These are phyloP conservation scores for Lactarius evosmus DNA, from an alignment of 768 basidiomycete species.

Conservation along the genomic window DNA sequence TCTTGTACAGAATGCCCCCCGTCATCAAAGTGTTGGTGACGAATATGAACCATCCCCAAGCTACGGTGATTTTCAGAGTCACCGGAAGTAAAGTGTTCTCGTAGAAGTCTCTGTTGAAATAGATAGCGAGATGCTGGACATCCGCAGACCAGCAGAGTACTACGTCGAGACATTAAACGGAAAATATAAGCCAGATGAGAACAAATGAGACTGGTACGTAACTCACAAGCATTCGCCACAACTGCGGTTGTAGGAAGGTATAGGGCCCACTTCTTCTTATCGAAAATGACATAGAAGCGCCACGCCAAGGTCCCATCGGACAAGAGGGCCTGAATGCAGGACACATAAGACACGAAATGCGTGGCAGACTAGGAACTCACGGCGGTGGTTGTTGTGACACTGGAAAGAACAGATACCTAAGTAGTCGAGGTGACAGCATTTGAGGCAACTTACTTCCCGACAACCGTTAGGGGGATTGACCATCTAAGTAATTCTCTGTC, in stretches of 20 bases:
- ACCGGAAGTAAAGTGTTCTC: constrained; percentile 23
- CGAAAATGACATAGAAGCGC: constrained; percentile 31
- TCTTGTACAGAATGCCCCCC: constrained; percentile 28
- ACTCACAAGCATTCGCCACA: constrained; percentile 28
- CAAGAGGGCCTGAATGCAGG: constrained; percentile 26
- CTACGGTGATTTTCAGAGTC: constrained; percentile 28
- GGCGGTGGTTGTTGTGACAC: constrained; percentile 16
- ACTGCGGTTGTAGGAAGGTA: constrained; percentile 27
- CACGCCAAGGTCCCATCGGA: constrained; percentile 31
- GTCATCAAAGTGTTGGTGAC: constrained; percentile 30
- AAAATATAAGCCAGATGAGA: background rate
- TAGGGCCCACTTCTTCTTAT: constrained; percentile 27
- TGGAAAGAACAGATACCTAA: constrained; percentile 1
- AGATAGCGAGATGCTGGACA: constrained; percentile 26
- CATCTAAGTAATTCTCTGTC: constrained; percentile 26
- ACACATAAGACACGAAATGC: background rate
- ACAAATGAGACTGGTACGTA: background rate
- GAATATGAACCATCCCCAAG: constrained; percentile 33
- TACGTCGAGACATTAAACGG: background rate
- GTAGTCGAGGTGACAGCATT: background rate
- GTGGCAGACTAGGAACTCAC: background rate
- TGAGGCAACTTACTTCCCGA: constrained; percentile 14
- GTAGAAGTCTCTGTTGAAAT: constrained; percentile 23
- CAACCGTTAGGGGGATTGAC: constrained; percentile 25
- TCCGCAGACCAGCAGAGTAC: constrained; percentile 30